Evolutionary conservation across 2,329 filamentous ascomycete species (phyloP), one percentile per base, ranked within the genome.

Genomic region (Beauveria asiatica): DNA sequence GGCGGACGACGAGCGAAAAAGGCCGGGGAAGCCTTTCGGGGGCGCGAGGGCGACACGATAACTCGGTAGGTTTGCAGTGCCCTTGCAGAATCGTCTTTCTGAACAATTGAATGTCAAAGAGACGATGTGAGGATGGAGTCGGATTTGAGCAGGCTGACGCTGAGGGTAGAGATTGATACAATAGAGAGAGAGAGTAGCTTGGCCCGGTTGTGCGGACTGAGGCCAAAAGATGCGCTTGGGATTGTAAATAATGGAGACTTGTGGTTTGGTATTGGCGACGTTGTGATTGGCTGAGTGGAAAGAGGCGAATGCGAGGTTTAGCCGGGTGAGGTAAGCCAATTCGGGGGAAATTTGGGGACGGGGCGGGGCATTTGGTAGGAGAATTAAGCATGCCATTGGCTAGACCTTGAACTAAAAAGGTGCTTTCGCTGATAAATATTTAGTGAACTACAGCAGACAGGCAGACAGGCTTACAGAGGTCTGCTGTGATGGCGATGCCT

Each of bases 1-100:
- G 69, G 30, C 17, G 42, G 69, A 16, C 11, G 44, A 30, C 44
- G 57, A 59, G 57, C 17, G 53, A 53, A 50, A 56, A 62, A 39
- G 39, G 19, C 45, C 41, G 16, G 7, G 39, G 39, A 13, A 11
- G 41, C 19, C 50, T 10, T 21, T 25, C 13, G 39, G 25, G 13
- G 27, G 33, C 21, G n/a, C 30, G 49, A 42, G 8, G 46, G 27
- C 57, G 49, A 45, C 25, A 44, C 3, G 44, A 23, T 19, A 16
- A 16, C n/a, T 42, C 8, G 17, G 27, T 33, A 16, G 13, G 17
- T 16, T 37, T 37, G 33, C 33, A 37, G 13, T 33, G 55, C 48
- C 56, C 39, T 30, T 51, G 44, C 2, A n/a, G 25, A 57, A 48
- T 27, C 39, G 39, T 59, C 56, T 51, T 6, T 59, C 19, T 37